These are phyloP conservation scores for Pseudoneurospora amorphoporcata DNA, from an alignment of 495 filamentous ascomycete genomes.

Conservation along the genomic window DNA sequence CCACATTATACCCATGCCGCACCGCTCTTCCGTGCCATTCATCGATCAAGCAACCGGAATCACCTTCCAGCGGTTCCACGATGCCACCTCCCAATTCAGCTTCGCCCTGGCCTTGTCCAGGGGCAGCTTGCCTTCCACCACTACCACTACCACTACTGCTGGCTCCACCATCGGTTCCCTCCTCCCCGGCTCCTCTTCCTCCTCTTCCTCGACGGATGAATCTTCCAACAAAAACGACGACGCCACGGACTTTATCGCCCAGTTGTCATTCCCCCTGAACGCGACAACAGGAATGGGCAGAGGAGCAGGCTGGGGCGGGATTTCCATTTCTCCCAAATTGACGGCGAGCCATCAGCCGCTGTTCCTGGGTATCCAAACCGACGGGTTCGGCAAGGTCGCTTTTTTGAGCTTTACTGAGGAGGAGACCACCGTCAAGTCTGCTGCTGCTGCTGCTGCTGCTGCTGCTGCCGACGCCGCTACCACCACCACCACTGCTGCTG, in stretches of 20 bases:
- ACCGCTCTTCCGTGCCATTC: not conserved
- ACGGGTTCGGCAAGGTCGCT: constrained; percentile 8
- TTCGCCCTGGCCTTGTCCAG: constrained; percentile 19
- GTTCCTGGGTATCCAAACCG: constrained; percentile 13
- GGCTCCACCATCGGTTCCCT: not conserved
- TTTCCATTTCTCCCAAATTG: constrained; percentile 2
- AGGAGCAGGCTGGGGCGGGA: constrained; percentile 19
- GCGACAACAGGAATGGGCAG: not conserved
- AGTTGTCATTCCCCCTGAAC: constrained; percentile 12
- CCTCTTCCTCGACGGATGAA: too few relatives aligned
- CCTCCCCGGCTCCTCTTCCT: too few relatives aligned
- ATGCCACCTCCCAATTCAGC: constrained; percentile 10
- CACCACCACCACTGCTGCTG: not conserved
- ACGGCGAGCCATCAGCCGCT: constrained; percentile 14
- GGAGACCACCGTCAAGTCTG: too few relatives aligned
- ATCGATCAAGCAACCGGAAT: constrained; percentile 17
- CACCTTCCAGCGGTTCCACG: constrained; percentile 22
- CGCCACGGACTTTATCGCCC: constrained; percentile 15
- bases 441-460: not conserved
- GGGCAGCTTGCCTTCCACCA: not conserved
- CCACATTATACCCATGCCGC: not conserved
- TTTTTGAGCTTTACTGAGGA: constrained; percentile 7
- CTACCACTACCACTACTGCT: too few relatives aligned
- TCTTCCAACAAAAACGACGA: not conserved
- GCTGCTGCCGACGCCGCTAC: not conserved